Evolutionary conservation across 1,284 basidiomycete genomes (phyloP), one percentile per base, ranked within the genome.

Genomic region (Singerocomus inundabilis): DNA sequence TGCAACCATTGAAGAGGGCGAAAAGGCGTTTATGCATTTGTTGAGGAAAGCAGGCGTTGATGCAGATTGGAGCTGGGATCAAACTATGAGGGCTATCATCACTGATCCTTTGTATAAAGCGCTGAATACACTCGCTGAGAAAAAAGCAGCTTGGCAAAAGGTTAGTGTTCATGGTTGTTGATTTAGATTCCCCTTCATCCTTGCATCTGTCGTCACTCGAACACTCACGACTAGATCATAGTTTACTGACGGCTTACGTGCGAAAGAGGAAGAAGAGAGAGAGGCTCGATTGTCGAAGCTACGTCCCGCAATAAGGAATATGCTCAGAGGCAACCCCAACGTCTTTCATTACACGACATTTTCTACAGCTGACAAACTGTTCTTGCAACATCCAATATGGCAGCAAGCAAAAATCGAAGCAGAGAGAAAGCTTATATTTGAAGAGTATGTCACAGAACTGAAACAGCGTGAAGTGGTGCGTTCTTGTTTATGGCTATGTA

Each of bases 61-160:
- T 71, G 84, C 89, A 41, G 85, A 80, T 57, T 98, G 92, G 91
- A 95, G 93, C 18, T 99, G 97, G 97, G 97, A 99, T 69, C 85
- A 92, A 72, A 94, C 95, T 41, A 97, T 99, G 90, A 83, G 96
- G 62, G 88, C 90, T 59, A 93, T 97, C 69, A 95, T 99, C 71
- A 98, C 94, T 59, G 96, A 99, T 74, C 95, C 97, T 33, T 73
- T 98, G 57, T 99, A 98, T 75, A 97, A 95, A 74, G 89, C 93
- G 43, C 77, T 99, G 53, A 92, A 91, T 66, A 92, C 91, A 39
- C 77, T 98, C 44, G 91, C 93, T 4, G 93, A 99, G 72, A 95
- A 96, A 74, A 98, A 98, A 72, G 77, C 85, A 40, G 86, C 88
- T 41, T 99, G 88, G 81, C 89, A 93, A 69, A 94, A 93, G 80